A percentile compares a stretch with the other conserved stretches of the same genome.
Conservation (phyloP, 1,139 yeast species). For the Meyerozyma elateridarum region DNA sequence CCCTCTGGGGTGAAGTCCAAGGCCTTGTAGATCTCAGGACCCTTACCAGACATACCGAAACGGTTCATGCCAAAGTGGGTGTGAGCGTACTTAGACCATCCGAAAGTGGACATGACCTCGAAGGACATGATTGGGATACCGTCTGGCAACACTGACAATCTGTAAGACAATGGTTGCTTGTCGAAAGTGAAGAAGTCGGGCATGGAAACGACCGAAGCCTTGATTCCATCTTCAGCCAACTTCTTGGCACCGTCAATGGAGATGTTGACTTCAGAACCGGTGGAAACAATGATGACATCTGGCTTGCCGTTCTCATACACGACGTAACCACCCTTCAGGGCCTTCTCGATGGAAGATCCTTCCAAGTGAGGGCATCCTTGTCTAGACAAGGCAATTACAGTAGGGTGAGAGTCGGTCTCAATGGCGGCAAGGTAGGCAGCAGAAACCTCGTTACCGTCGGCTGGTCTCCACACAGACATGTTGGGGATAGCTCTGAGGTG, state of each 20-base stretch:
- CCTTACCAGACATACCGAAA: conserved; percentile 98
- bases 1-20: conserved; percentile 95
- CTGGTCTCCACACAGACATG: conserved; percentile 97
- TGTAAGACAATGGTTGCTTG: conserved; percentile 74
- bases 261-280: conserved; percentile 94
- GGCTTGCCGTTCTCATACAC: conserved; percentile 59
- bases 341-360: conserved; percentile 90
- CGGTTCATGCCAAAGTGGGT: conserved; percentile 94
- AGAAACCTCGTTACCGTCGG: conserved; percentile 98
- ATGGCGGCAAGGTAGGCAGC: conserved; percentile 90
- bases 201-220: conserved; percentile 81
- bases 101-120: conserved; percentile 88
- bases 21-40: conserved; percentile 72
- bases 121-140: conserved; percentile 91
- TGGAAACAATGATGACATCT: conserved; percentile 76
- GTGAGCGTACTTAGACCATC: conserved; percentile 96
- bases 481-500: conserved; percentile 98
- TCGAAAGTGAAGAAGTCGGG: conserved; percentile 94
- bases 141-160: conserved; percentile 85
- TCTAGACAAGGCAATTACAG: conserved; percentile 90
- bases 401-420: conserved; percentile 70
- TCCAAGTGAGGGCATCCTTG: conserved; percentile 96
- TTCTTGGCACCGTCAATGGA: conserved; percentile 77
- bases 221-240: conserved; percentile 55
- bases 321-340: conserved; percentile 93